Evolutionary conservation across 2,329 filamentous ascomycete species (phyloP).

Genomic region (Exophiala bonariae): DNA sequence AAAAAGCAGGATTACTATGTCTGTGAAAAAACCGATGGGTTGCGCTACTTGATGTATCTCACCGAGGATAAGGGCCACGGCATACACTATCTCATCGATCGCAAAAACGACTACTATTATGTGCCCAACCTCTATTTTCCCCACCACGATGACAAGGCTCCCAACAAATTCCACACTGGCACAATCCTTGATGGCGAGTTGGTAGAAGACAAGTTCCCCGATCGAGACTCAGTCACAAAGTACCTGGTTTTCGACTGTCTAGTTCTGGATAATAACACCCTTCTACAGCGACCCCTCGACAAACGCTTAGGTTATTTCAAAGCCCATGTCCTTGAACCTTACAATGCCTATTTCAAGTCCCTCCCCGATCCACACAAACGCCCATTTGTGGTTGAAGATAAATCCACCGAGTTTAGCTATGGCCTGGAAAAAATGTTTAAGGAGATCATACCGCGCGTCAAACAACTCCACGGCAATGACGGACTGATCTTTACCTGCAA

Average conservation of each 20-base stretch:
- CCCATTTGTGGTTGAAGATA: conserved; percentile 81
- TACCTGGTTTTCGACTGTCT: conserved; percentile 95
- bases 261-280: conserved; percentile 71
- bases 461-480: conserved; percentile 79
- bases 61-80: conserved; percentile 59
- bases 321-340: conserved; percentile 74
- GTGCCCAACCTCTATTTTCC: conserved; percentile 82
- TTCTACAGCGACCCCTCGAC: conserved; percentile 79
- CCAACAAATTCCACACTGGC: conserved; percentile 68
- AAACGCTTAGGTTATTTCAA: conserved; percentile 87
- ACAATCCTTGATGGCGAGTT: conserved; percentile 93
- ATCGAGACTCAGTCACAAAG: conserved; percentile 69
- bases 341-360: conserved; percentile 71
- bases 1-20: conserved; percentile 87
- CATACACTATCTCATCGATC: conserved; percentile 89
- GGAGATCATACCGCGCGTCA: conserved; percentile 76
- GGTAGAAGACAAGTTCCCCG: conserved; percentile 74
- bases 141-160: conserved; percentile 60
- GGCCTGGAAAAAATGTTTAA: conserved; percentile 90
- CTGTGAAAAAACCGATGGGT: conserved; percentile 96
- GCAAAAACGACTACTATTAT: conserved; percentile 95
- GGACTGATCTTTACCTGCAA: conserved; percentile 97
- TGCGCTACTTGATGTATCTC: conserved; percentile 92
- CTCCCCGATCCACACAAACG: conserved; percentile 66
- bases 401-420: conserved; percentile 86